These are phyloP conservation scores for Aureobasidium sp. DNA, from an alignment of 2,329 filamentous ascomycete species.

Conservation along the genomic window DNA sequence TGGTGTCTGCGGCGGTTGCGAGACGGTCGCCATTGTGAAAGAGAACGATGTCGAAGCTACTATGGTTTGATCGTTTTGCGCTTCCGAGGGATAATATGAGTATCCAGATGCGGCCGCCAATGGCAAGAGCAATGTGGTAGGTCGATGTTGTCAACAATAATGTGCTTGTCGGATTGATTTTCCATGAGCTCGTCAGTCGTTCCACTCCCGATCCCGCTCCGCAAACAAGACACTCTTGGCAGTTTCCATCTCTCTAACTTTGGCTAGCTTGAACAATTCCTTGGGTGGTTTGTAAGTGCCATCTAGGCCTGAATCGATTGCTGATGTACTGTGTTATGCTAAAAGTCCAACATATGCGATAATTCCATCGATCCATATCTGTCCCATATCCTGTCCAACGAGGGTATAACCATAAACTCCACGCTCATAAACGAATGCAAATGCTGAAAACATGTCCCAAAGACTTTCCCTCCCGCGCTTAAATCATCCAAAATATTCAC, in stretches of 20 bases:
- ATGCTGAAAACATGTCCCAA: not conserved
- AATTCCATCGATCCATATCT: not conserved
- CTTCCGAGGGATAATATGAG: too few relatives aligned
- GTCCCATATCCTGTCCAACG: not conserved
- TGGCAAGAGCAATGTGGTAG: not conserved
- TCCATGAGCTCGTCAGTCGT: not conserved
- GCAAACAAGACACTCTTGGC: not conserved
- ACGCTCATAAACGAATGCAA: slow-evolving; percentile 11
- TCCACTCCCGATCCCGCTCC: not conserved
- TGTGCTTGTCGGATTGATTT: not conserved
- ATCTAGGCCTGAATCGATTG: not conserved
- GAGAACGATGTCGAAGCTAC: not conserved
- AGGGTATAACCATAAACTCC: slow-evolving; percentile 12
- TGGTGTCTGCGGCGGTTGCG: slow-evolving; percentile 7
- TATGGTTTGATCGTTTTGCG: not conserved
- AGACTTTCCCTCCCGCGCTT: not conserved
- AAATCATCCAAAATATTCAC: not conserved
- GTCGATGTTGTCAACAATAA: not conserved
- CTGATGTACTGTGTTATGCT: not conserved
- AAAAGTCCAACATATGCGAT: not conserved
- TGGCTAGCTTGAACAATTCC: not conserved
- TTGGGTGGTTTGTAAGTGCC: not conserved
- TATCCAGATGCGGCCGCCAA: not conserved
- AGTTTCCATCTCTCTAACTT: not conserved
- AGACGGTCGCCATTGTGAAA: slow-evolving; percentile 7